phyloP scores from a whole-genome alignment of 176 grass and related monocot species.

The Oropetium thomaeum region DNA sequence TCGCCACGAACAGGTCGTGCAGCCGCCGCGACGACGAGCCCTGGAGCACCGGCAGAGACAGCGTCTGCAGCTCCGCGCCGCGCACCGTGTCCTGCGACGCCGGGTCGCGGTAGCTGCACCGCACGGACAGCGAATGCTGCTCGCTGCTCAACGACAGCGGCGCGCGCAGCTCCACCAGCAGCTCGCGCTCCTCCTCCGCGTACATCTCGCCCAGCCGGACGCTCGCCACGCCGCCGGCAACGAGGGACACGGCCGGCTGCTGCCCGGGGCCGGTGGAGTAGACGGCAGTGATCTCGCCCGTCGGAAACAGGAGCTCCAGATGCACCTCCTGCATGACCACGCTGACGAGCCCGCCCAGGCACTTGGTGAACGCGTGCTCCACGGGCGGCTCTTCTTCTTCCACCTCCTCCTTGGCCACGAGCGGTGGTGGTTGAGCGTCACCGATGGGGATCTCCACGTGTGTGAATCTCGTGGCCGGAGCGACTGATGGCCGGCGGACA shows the following conservation, averaged over 20 bases:
- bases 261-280: constrained; percentile 63
- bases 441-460: constrained; percentile 84
- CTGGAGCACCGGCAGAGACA: constrained; percentile 49
- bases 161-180: constrained; percentile 80
- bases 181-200: constrained; percentile 83
- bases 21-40: constrained; percentile 59
- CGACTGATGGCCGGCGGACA: constrained; percentile 16
- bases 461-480: constrained; percentile 59
- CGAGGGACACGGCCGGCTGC: constrained; percentile 38
- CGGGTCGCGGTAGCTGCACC: constrained; percentile 68
- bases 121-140: constrained; percentile 45
- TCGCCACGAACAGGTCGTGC: constrained; percentile 82
- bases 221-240: constrained; percentile 3
- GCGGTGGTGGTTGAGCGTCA: constrained; percentile 20
- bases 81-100: constrained; percentile 43
- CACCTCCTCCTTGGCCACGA: neutral
- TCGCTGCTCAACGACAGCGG: constrained; percentile 29
- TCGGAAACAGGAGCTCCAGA: constrained; percentile 56
- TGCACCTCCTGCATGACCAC: constrained; percentile 89
- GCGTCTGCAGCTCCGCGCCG: constrained; percentile 53
- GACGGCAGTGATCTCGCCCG: constrained; percentile 73
- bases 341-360: constrained; percentile 81
- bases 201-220: constrained; percentile 78
- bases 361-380: constrained; percentile 76
- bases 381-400: neutral